A percentile compares a stretch with the other conserved stretches of the same genome.
Evolutionary conservation across 2,329 filamentous ascomycete genomes (phyloP).

Genomic region (Fusarium siculi): DNA sequence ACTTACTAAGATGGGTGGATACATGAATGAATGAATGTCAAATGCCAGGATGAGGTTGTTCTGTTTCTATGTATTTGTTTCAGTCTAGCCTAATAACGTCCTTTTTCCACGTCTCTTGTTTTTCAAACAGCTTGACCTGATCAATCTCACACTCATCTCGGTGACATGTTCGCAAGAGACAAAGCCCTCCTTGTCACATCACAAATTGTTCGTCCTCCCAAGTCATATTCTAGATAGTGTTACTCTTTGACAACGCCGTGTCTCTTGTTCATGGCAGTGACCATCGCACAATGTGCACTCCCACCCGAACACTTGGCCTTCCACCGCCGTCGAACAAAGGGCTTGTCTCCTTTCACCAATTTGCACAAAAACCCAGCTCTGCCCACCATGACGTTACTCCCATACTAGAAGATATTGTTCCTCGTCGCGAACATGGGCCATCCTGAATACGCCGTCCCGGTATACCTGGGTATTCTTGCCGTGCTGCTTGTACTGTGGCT

Average conservation of each 20-base stretch:
- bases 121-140: not conserved
- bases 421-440: slow-evolving; percentile 25
- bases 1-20: slow-evolving; percentile 43
- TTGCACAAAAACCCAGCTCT: slow-evolving; percentile 2
- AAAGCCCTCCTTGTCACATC: slow-evolving; percentile 16
- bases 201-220: slow-evolving; percentile 17
- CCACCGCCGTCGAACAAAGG: slow-evolving; percentile 10
- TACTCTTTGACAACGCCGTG: slow-evolving; percentile 28
- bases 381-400: not conserved
- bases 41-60: not conserved
- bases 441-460: slow-evolving; percentile 31
- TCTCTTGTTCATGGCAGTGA: slow-evolving; percentile 32
- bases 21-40: not conserved
- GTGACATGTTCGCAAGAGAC: slow-evolving; percentile 23
- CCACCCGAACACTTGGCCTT: slow-evolving; percentile 13
- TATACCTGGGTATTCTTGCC: slow-evolving; percentile 32
- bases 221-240: slow-evolving; percentile 22
- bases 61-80: slow-evolving; percentile 14
- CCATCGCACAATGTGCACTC: slow-evolving; percentile 35
- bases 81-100: slow-evolving; percentile 10
- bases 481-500: slow-evolving; percentile 34
- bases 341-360: not conserved
- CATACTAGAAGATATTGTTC: not conserved
- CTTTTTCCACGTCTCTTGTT: slow-evolving; percentile 8
- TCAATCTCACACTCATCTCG: slow-evolving; percentile 9